These are phyloP conservation scores for Solanum neorickii DNA, from an alignment of 257 asterid genomes.

Conservation along the genomic window DNA sequence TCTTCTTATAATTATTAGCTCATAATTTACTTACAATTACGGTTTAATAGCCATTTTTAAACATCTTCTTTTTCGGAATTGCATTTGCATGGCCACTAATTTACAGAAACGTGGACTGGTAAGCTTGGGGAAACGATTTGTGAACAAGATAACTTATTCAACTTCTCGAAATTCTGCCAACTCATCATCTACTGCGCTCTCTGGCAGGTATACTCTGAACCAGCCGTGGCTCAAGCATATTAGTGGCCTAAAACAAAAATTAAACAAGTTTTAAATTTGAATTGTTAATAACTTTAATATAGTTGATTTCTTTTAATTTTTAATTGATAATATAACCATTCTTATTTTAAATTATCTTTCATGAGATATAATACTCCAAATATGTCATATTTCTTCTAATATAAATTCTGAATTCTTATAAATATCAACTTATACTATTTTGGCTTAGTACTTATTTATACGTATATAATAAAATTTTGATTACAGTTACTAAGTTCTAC, in stretches of 20 bases:
- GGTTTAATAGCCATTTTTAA: not conserved
- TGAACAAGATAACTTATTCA: not conserved
- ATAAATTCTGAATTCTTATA: not conserved
- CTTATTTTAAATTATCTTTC: too few relatives aligned
- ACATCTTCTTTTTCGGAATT: not conserved
- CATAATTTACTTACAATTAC: not conserved
- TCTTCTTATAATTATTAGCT: not conserved
- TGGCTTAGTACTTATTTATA: not conserved
- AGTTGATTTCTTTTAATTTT: too few relatives aligned
- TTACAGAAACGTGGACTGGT: constrained; percentile 1
- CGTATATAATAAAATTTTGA: not conserved
- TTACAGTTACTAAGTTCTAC: not conserved
- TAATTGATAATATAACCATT: too few relatives aligned
- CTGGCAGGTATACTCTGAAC: not conserved
- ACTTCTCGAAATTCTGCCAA: not conserved
- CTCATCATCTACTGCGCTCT: not conserved
- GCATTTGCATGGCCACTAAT: constrained; percentile 6
- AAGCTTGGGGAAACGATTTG: not conserved
- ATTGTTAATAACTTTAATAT: too few relatives aligned
- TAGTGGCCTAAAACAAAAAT: too few relatives aligned
- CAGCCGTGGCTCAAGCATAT: too few relatives aligned
- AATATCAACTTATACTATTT: not conserved
- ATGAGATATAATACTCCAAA: too few relatives aligned
- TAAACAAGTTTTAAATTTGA: too few relatives aligned
- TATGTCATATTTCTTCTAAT: too few relatives aligned